A percentile compares a stretch with the other conserved stretches of the same genome.
phyloP scores from a whole-genome alignment of 306 rosid species.

The Styphnolobium japonicum region DNA sequence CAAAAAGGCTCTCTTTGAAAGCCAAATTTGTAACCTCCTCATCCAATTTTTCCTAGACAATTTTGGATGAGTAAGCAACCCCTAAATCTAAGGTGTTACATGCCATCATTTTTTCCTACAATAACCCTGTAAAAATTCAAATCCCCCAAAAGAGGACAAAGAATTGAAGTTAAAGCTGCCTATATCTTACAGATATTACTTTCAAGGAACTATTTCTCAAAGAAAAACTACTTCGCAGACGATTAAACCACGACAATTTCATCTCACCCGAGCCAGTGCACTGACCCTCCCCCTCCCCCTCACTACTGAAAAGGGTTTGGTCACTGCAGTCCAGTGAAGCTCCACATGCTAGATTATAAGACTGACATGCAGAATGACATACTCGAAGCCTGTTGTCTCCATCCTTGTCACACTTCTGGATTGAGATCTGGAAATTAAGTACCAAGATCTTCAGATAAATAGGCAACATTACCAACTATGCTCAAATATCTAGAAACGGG shows the following conservation, averaged over 20 bases:
- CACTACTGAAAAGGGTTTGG: constrained; percentile 86
- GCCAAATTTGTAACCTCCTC: constrained; percentile 49
- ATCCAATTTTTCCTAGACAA: constrained; percentile 54
- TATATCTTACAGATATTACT: constrained; percentile 59
- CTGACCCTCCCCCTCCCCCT: constrained; percentile 70
- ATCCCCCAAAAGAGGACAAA: background rate
- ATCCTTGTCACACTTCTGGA: constrained; percentile 87
- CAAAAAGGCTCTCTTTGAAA: constrained; percentile 74
- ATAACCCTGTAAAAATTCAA: constrained; percentile 46
- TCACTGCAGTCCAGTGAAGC: constrained; percentile 92
- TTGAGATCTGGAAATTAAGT: constrained; percentile 64
- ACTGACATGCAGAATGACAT: constrained; percentile 85
- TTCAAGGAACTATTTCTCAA: constrained; percentile 48
- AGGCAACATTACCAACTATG: background rate
- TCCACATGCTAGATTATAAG: constrained; percentile 89
- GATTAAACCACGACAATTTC: constrained; percentile 60
- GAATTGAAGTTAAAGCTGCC: constrained; percentile 34
- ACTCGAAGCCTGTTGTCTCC: constrained; percentile 91
- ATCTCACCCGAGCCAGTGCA: constrained; percentile 84
- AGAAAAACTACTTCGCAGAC: constrained; percentile 47
- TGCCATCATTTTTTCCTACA: constrained; percentile 43
- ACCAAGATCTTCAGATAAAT: constrained; percentile 15
- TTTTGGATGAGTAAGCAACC: constrained; percentile 50
- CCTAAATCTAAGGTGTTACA: constrained; percentile 54
- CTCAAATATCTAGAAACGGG: background rate